Percentiles rank a stretch among this genome's conserved stretches.
These are phyloP conservation scores for Arthromyces matolae DNA, from an alignment of 768 basidiomycete species.

Conservation along the genomic window DNA sequence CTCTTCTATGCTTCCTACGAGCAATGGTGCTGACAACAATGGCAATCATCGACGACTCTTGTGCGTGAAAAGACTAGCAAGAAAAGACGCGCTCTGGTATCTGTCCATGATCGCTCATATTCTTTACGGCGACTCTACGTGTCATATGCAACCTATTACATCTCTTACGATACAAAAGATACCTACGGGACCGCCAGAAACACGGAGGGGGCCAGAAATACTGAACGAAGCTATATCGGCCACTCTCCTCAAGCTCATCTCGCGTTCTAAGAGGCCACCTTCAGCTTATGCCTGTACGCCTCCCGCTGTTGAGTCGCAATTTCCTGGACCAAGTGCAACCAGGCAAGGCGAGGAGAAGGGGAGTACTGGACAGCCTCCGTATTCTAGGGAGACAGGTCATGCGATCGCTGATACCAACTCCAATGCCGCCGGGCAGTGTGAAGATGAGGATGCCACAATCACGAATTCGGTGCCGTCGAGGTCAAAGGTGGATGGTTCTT, in stretches of 20 bases:
- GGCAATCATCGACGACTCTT: constrained; percentile 8
- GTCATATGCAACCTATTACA: background rate
- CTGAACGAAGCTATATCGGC: constrained; percentile 15
- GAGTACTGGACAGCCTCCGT: too few species aligned
- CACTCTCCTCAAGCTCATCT: constrained; percentile 14
- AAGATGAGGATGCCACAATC: constrained; percentile 7
- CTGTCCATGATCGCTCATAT: constrained; percentile 43
- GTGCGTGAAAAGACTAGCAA: constrained; percentile 37
- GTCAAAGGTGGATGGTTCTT: constrained; percentile 2
- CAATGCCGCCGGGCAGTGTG: constrained; percentile 13
- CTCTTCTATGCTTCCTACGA: constrained; percentile 1
- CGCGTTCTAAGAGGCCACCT: constrained; percentile 11
- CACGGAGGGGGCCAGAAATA: constrained; percentile 2
- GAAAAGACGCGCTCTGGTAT: constrained; percentile 52
- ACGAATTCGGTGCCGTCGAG: constrained; percentile 8
- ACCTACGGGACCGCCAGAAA: too few species aligned
- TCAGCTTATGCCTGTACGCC: too few species aligned
- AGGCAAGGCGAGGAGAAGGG: background rate
- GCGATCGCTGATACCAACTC: constrained; percentile 5
- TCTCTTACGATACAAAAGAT: too few species aligned
- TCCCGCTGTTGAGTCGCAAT: too few species aligned
- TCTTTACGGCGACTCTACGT: constrained; percentile 24
- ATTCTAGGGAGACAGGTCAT: too few species aligned
- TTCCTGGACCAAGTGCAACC: background rate
- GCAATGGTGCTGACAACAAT: constrained; percentile 1